phyloP scores from a whole-genome alignment of 345 rosid genomes.

The Pistacia atlantica region DNA sequence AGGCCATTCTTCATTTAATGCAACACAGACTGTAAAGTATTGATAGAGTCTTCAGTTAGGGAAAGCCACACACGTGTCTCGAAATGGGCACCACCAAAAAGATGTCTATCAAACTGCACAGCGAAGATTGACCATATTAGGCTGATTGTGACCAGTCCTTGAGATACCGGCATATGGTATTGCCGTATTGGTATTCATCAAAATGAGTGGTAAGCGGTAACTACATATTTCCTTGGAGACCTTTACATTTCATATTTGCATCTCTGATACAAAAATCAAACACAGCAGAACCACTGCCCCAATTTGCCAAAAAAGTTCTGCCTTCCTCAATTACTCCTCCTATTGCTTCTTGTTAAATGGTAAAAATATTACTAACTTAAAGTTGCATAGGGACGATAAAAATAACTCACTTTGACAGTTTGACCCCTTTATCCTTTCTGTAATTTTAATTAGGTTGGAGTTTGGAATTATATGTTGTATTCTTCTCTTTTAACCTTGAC shows the following conservation, averaged over 20 bases:
- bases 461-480: too few species aligned
- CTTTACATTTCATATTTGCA: not conserved
- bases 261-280: not conserved
- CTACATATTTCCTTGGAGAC: too few species aligned
- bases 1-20: constrained; percentile 28
- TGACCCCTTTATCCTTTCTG: too few species aligned
- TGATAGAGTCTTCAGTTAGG: constrained; percentile 9
- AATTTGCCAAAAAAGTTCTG: not conserved
- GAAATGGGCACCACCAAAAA: constrained; percentile 29
- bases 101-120: not conserved
- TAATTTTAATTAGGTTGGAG: too few species aligned
- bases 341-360: constrained; percentile 12
- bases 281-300: not conserved
- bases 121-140: constrained; percentile 20
- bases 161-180: not conserved
- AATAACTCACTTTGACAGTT: not conserved
- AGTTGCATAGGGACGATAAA: too few species aligned
- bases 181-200: not conserved
- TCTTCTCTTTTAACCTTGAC: too few species aligned
- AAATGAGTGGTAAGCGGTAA: not conserved
- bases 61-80: constrained; percentile 29
- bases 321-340: not conserved
- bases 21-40: constrained; percentile 44
- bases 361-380: not conserved
- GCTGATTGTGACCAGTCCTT: constrained; percentile 19